Base-by-base conservation (phyloP, 768 basidiomycete genomes). In the Dioszegia crocea region DNA sequence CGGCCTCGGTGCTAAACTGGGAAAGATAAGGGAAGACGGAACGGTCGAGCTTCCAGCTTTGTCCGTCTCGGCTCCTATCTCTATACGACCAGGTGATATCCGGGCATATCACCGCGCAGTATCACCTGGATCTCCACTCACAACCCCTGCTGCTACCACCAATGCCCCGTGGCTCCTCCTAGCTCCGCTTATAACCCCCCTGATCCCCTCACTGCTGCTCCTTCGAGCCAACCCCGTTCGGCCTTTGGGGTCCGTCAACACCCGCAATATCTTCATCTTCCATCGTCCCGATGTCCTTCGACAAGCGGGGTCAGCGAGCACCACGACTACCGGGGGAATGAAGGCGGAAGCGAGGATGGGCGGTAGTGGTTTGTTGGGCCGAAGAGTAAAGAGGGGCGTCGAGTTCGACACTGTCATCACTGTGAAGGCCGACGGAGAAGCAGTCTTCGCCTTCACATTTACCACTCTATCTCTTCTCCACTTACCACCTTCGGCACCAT, bases 211-310 rank as follows among this genome's bases (percentile, higher is more conserved):
- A 9, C 58, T 67, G 2, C 30, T 67, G 12, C 24, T 57, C 30
- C 61, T 53, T 21, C 17, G 44, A 2, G 33, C 24, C 8, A 59
- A 60, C 36, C 66, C 60, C 2, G 55, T 67, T 19, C 56, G 61
- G 48, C 63, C 63, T 1, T 36, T 67, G 21, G 66, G 66, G 10
- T 45, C 60, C 29, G 66, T 67, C 44, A 64, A 64, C 39, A 63
- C 64, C 1, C 57, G 66, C 1, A 67, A 67, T 41, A 44, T 21
- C 6, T 53, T 53, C 51, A 27, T 53, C 51, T 53, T 53, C 26
- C 51, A 41, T 29, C 51, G 51, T 12, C 51, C 51, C 14, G 51
- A 53, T 29, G 2, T 53, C 2, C 31, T 51, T 4, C 49, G 36
- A 6, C 38, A 23, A 3, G 30, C 11, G 10, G 39, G 48, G n/a